Percentiles rank a stretch among this genome's conserved stretches.
These are phyloP conservation scores for Arthrobotrys conoides DNA, from an alignment of 2,329 filamentous ascomycete genomes.

Conservation along the genomic window DNA sequence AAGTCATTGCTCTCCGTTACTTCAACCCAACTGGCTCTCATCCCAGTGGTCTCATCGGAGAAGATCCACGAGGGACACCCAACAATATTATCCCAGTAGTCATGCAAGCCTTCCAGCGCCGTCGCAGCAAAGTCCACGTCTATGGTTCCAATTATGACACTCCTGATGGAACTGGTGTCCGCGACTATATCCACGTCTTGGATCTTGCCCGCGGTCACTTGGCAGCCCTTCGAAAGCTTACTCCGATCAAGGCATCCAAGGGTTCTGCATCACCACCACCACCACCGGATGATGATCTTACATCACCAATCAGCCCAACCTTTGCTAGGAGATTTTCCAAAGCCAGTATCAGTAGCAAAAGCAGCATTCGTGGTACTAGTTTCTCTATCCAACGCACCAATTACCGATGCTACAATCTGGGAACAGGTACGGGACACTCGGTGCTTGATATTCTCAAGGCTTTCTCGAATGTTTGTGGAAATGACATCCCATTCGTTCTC, in stretches of 20 bases:
- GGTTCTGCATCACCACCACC: neutral
- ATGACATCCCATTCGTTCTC: constrained; percentile 67
- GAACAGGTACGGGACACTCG: constrained; percentile 69
- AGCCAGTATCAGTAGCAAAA: constrained; percentile 32
- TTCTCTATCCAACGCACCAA: constrained; percentile 48
- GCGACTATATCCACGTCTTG: constrained; percentile 78
- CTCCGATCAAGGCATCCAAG: neutral
- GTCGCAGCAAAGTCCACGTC: constrained; percentile 71
- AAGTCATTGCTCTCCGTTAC: constrained; percentile 76
- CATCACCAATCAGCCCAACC: constrained; percentile 52
- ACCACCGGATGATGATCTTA: constrained; percentile 19
- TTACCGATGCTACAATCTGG: constrained; percentile 70
- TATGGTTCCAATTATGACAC: constrained; percentile 78
- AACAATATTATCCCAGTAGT: constrained; percentile 78
- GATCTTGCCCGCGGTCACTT: constrained; percentile 77
- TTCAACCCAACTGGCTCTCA: constrained; percentile 79
- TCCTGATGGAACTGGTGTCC: constrained; percentile 76
- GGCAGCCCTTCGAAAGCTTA: constrained; percentile 70
- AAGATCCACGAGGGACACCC: constrained; percentile 75
- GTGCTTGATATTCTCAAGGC: constrained; percentile 69
- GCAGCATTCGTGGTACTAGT: constrained; percentile 34
- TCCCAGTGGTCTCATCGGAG: constrained; percentile 75
- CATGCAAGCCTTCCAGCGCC: constrained; percentile 65
- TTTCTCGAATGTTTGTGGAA: constrained; percentile 67
- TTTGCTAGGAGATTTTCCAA: constrained; percentile 38